Evolutionary conservation across 1,284 basidiomycete genomes (phyloP).

Genomic region (Moniliophthora roreri): DNA sequence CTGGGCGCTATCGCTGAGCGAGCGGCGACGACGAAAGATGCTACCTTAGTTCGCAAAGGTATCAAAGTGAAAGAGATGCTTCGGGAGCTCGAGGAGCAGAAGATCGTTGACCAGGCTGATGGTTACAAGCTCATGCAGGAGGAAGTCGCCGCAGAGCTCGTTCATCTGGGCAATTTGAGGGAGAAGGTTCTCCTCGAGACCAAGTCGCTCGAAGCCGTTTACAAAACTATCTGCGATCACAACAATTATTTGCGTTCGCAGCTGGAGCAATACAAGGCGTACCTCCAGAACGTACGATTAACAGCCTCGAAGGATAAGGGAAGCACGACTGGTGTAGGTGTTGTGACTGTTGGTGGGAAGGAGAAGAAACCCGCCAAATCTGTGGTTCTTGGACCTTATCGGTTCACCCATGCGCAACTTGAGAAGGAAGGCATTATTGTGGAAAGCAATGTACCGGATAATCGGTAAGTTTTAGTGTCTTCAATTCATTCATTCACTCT

Average conservation of each 20-base stretch:
- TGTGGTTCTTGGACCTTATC: constrained; percentile 91
- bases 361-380: constrained; percentile 91
- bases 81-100: constrained; percentile 90
- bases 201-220: constrained; percentile 90
- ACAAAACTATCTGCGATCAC: constrained; percentile 99
- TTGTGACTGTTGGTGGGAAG: constrained; percentile 94
- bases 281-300: constrained; percentile 95
- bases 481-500: constrained; percentile 1
- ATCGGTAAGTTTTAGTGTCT: constrained; percentile 61
- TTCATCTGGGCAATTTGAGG: constrained; percentile 92
- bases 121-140: constrained; percentile 95
- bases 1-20: constrained; percentile 89
- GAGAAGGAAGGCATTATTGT: constrained; percentile 99
- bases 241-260: constrained; percentile 96
- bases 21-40: constrained; percentile 96
- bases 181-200: constrained; percentile 96
- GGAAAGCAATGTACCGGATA: constrained; percentile 98
- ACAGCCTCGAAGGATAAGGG: constrained; percentile 88
- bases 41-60: constrained; percentile 90
- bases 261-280: constrained; percentile 99
- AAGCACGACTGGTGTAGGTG: constrained; percentile 84
- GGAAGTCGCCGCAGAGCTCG: constrained; percentile 93
- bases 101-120: constrained; percentile 82
- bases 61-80: constrained; percentile 99
- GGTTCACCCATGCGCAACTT: constrained; percentile 96